These are phyloP conservation scores for Exophiala spinifera DNA, from an alignment of 2,329 filamentous ascomycete genomes.

Conservation along the genomic window DNA sequence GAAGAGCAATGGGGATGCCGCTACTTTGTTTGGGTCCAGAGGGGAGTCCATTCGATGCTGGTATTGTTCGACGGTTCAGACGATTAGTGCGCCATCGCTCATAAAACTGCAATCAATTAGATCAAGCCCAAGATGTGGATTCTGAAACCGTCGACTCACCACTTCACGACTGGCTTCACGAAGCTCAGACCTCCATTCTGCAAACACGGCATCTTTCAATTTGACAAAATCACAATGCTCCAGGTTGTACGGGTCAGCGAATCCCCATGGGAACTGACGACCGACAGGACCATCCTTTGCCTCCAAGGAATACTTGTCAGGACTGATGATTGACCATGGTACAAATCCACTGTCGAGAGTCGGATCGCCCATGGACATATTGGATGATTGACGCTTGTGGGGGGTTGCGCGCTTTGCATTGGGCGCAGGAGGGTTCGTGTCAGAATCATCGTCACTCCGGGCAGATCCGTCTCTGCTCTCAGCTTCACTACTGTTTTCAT, in stretches of 20 bases:
- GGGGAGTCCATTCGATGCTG: slow-evolving; percentile 16
- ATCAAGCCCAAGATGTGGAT: slow-evolving; percentile 80
- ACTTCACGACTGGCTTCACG: slow-evolving; percentile 79
- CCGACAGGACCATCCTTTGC: slow-evolving; percentile 57
- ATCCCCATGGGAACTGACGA: slow-evolving; percentile 92
- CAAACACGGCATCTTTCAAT: slow-evolving; percentile 88
- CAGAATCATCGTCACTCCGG: slow-evolving; percentile 28
- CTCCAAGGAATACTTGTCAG: slow-evolving; percentile 74
- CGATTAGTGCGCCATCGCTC: slow-evolving; percentile 25
- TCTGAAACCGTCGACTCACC: slow-evolving; percentile 65
- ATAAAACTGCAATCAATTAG: slow-evolving; percentile 32
- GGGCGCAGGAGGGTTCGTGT: slow-evolving; percentile 11
- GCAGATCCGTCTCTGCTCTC: slow-evolving; percentile 29
- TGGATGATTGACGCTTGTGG: slow-evolving; percentile 35
- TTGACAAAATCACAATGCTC: slow-evolving; percentile 91
- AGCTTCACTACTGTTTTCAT: slow-evolving; percentile 34
- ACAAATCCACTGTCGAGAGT: slow-evolving; percentile 51
- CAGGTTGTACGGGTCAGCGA: slow-evolving; percentile 86
- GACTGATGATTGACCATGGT: slow-evolving; percentile 89
- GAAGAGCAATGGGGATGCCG: slow-evolving; percentile 19
- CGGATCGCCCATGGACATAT: slow-evolving; percentile 31
- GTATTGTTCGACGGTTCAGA: slow-evolving; percentile 22
- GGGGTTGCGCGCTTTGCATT: slow-evolving; percentile 21
- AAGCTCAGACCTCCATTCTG: slow-evolving; percentile 86
- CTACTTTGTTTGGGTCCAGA: slow-evolving; percentile 18